Evolutionary conservation across 2,329 filamentous ascomycete species (phyloP).

Genomic region (Fusarium sp.): DNA sequence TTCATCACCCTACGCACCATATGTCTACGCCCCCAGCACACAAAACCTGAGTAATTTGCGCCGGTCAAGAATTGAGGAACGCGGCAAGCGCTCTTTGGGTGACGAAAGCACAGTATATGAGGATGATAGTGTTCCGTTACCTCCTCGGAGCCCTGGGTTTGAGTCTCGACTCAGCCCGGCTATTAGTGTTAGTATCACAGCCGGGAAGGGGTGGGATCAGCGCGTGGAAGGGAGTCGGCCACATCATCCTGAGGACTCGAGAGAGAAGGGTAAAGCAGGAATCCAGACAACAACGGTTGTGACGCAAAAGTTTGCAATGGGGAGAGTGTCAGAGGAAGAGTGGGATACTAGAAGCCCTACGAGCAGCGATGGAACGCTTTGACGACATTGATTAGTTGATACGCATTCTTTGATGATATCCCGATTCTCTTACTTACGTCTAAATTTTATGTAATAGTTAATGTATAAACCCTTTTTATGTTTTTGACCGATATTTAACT

Average conservation of each 20-base stretch:
- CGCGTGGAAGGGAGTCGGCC: too few species aligned
- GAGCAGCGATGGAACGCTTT: background rate
- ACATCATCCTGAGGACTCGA: background rate
- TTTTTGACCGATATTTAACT: too few species aligned
- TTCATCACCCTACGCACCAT: background rate
- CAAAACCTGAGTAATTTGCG: background rate
- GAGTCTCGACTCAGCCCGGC: background rate
- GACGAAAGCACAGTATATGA: constrained; percentile 1
- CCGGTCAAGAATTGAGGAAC: background rate
- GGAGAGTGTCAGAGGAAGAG: background rate
- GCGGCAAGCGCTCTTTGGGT: background rate
- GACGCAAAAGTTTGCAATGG: background rate
- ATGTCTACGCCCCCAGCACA: background rate
- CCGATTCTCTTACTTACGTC: background rate
- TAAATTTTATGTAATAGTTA: too few species aligned
- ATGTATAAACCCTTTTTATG: too few species aligned
- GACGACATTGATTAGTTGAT: background rate
- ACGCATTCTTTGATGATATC: background rate
- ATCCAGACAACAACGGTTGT: constrained; percentile 20
- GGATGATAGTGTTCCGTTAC: background rate
- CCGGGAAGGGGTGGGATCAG: background rate
- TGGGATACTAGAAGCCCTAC: background rate
- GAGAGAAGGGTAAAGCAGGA: background rate
- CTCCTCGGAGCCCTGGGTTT: background rate
- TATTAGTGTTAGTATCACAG: constrained; percentile 9